Evolutionary conservation across 768 basidiomycete genomes (phyloP), one percentile per base, ranked within the genome.

Genomic region (Asterophora parasitica): DNA sequence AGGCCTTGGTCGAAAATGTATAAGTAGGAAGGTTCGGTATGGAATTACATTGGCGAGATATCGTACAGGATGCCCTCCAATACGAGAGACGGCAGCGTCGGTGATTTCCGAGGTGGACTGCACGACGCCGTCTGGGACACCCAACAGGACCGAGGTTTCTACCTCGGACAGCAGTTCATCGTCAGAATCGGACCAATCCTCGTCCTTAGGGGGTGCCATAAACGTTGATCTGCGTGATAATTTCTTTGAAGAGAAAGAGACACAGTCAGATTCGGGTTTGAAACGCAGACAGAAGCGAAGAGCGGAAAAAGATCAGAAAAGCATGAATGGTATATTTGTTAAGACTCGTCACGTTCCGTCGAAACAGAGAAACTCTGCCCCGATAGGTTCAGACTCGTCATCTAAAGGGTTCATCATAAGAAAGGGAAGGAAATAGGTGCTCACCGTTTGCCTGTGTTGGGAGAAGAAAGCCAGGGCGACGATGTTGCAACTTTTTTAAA

Each of bases 1-100:
- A 81, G 38, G 85, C 84, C 90, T 92, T 77, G 59, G 61, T 56
- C 59, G 60, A 66, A 65, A 64, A 39, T 26, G 42, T 46, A 71
- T 65, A 70, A 66, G 77, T 67, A 61, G 66, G 66, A 65, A 73
- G 68, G 73, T 75, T 71, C 58, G 67, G 64, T 66, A 69, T 62
- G 61, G 65, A 64, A 61, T 62, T 75, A 79, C 73, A 75, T 66
- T 63, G 58, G 68, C 65, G 65, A 69, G 72, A 71, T 67, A 67
- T 78, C 88, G 81, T 84, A 92, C 90, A 76, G 91, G 91, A 70
- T 76, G 77, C 62, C 91, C 91, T 62, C 91, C 91, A 52, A 93
- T 85, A 66, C 91, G 86, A 65, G 91, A 93, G 55, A 92, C 88
- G 48, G 86, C 82, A 35, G 81, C 85, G 67, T 93, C 90, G 56